Evolutionary conservation across 257 asterid genomes (phyloP).

Genomic region (Solanum phureja): DNA sequence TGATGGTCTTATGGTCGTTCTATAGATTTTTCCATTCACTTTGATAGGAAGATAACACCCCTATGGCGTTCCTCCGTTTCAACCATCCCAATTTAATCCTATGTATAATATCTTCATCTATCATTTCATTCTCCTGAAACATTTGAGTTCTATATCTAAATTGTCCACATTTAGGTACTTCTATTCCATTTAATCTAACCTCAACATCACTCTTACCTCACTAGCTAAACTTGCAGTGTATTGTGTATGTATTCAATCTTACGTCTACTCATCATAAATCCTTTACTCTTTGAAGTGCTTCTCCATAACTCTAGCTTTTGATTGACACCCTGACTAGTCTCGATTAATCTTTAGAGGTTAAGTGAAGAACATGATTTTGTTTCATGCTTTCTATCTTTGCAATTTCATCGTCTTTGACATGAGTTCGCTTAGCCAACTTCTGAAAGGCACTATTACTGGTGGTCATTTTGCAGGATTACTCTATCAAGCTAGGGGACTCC

Average conservation of each 20-base stretch:
- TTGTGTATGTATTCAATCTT: neutral
- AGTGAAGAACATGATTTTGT: neutral
- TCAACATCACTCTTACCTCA: neutral
- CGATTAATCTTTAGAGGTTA: neutral
- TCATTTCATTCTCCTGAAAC: neutral
- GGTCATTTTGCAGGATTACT: conserved; percentile 41
- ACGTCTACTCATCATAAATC: neutral
- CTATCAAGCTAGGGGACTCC: conserved; percentile 48
- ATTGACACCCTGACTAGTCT: neutral
- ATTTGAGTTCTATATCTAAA: neutral
- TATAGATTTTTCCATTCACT: too few relatives aligned
- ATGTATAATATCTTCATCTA: neutral
- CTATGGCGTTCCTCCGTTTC: neutral
- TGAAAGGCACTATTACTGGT: neutral
- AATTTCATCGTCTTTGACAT: neutral
- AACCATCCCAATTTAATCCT: neutral
- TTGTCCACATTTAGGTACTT: neutral
- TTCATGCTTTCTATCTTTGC: neutral
- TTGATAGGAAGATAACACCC: too few relatives aligned
- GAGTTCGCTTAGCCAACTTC: neutral
- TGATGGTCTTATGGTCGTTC: too few relatives aligned
- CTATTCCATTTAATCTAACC: neutral
- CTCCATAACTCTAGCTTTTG: neutral
- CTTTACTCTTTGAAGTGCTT: neutral
- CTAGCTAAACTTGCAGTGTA: neutral